Conservation (phyloP, 108 stramenopile species). For the Fragilaria radians region DNA sequence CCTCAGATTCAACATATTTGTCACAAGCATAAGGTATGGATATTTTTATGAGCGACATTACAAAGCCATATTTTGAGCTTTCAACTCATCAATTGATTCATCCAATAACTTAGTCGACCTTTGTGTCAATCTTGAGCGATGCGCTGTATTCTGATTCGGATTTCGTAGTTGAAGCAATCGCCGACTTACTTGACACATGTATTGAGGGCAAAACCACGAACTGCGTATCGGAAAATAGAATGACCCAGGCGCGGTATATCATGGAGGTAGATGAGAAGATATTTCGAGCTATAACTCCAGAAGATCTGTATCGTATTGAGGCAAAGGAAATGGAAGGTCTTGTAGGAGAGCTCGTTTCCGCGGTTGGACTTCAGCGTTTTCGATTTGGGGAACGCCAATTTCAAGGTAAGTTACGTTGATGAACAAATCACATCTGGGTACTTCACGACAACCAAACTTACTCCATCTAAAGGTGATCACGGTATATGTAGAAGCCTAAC, state of each 20-base stretch:
- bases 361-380: conserved; percentile 63
- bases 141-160: conserved; percentile 65
- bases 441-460: neutral
- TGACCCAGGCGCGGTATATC: conserved; percentile 39
- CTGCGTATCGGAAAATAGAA: conserved; percentile 19
- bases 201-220: conserved; percentile 21
- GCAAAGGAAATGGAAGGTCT: conserved; percentile 43
- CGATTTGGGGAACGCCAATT: conserved; percentile 55
- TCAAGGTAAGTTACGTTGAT: conserved; percentile 25
- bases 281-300: conserved; percentile 29
- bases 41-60: conserved; percentile 2
- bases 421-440: neutral
- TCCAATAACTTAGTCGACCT: conserved; percentile 41
- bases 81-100: neutral
- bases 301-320: conserved; percentile 37
- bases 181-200: conserved; percentile 56
- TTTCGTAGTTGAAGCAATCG: conserved; percentile 53
- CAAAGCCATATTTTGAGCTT: conserved; percentile 13
- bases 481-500: conserved; percentile 42
- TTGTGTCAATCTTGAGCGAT: conserved; percentile 56
- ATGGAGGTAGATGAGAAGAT: conserved; percentile 37
- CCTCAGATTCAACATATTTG: conserved; percentile 40
- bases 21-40: conserved; percentile 34
- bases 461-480: conserved; percentile 12
- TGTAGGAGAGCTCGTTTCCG: conserved; percentile 48